phyloP scores from a whole-genome alignment of 2,329 filamentous ascomycete species.

The Coniochaeta sp. region DNA sequence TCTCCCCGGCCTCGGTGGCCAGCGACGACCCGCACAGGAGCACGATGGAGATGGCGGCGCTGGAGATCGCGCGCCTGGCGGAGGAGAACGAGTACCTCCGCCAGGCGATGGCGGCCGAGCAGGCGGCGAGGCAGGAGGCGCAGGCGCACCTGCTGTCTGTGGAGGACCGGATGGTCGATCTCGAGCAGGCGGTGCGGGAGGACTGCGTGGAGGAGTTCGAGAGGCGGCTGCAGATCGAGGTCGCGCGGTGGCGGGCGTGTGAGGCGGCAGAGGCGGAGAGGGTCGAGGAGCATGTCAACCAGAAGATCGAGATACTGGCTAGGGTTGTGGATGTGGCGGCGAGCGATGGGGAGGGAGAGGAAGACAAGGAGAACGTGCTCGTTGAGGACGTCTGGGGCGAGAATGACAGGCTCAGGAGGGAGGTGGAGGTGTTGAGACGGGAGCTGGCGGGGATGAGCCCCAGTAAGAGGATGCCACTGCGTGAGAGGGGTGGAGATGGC shows the following conservation, averaged over 20 bases:
- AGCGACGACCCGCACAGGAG: slow-evolving; percentile 47
- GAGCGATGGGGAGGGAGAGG: slow-evolving; percentile 29
- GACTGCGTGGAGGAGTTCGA: slow-evolving; percentile 89
- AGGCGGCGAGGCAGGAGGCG: slow-evolving; percentile 59
- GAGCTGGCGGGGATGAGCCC: slow-evolving; percentile 59
- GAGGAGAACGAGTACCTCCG: slow-evolving; percentile 72
- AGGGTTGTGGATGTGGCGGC: slow-evolving; percentile 34
- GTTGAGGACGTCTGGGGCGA: slow-evolving; percentile 62
- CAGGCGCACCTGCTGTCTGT: slow-evolving; percentile 68
- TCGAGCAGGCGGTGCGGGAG: slow-evolving; percentile 81
- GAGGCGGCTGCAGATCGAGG: slow-evolving; percentile 63
- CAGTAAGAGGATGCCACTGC: slow-evolving; percentile 48
- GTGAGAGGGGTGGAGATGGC: slow-evolving; percentile 31
- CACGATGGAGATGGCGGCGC: slow-evolving; percentile 74
- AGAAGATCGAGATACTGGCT: slow-evolving; percentile 62
- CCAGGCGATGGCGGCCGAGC: slow-evolving; percentile 62
- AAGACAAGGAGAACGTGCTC: slow-evolving; percentile 54
- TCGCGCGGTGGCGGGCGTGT: slow-evolving; percentile 72
- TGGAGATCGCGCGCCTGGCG: slow-evolving; percentile 73
- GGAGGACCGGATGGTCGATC: slow-evolving; percentile 55
- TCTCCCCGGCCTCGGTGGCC: slow-evolving; percentile 28
- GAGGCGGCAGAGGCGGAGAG: slow-evolving; percentile 73
- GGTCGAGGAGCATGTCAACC: slow-evolving; percentile 78
- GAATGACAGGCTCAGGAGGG: slow-evolving; percentile 60
- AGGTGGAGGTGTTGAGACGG: slow-evolving; percentile 57